Conservation (phyloP, 2,329 filamentous ascomycete genomes). For the Emergomyces pasteurianus region DNA sequence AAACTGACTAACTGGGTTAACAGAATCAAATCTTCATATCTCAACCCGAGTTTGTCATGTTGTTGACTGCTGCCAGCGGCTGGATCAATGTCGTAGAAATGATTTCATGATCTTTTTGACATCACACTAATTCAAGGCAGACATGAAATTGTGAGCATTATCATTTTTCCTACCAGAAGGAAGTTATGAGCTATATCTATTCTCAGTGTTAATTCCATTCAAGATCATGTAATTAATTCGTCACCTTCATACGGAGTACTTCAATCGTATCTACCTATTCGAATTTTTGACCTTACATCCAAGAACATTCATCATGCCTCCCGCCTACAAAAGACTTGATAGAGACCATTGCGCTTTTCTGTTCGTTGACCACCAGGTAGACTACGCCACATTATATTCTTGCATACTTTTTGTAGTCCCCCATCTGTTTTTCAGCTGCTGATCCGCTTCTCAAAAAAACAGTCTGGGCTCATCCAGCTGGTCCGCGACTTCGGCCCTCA, state of each 20-base stretch:
- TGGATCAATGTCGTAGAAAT: background rate
- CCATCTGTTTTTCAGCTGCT: background rate
- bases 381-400: no score
- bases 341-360: background rate
- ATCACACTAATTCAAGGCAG: background rate
- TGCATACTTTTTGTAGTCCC: background rate
- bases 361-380: background rate
- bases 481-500: constrained; percentile 56
- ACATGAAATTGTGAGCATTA: background rate
- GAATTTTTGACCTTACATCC: background rate
- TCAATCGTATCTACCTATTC: background rate
- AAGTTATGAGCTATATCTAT: background rate
- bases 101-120: background rate
- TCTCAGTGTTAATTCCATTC: background rate
- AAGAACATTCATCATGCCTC: background rate
- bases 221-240: background rate
- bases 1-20: no score
- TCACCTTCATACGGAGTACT: background rate
- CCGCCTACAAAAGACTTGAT: background rate
- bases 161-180: background rate
- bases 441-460: background rate
- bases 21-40: no score
- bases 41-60: background rate
- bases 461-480: constrained; percentile 21
- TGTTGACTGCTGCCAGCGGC: background rate